Evolutionary conservation across 2,329 filamentous ascomycete species (phyloP), one percentile per base, ranked within the genome.

Genomic region (Ophiostoma ulmi): DNA sequence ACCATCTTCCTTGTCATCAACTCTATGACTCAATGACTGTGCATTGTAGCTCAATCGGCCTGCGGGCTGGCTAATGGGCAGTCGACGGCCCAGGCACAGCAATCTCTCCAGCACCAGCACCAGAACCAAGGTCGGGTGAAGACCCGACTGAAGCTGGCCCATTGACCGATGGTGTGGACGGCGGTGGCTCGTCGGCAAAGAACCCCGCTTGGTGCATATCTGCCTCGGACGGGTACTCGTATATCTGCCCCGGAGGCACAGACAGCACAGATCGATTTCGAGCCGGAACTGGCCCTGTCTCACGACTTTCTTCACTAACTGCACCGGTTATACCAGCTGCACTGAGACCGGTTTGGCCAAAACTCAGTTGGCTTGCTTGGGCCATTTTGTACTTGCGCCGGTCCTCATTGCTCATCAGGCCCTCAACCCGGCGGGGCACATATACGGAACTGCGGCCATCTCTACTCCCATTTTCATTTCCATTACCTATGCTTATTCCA

Each of bases 331-430:
- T 48, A 48, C 44, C 44, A 17, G 44, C 20, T n/a, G n/a, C 52
- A 20, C 8, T n/a, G 35, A 20, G 44, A 20, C 44, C 7, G 17
- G 1, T 48, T 6, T 48, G 44, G 44, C 17, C 17, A 17, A 79
- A 76, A 71, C 77, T 80, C 48, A 80, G 76, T 75, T 85, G 84
- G 70, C 79, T 83, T 61, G 85, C 83, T 76, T 91, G 90, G 1
- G 89, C 88, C 76, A 91, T 85, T 75, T 88, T 85, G 77, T 93
- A 92, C 76, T 92, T 91, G 73, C 85, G 86, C 48, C 88, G 86
- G 76, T 94, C 91, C 77, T 95, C 91, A 7, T 90, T 88, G 73
- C 87, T 87, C 87, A 96, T 91, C 76, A 94, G 87, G 75, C 86
- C 91, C 75, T 94, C 90, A 67, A 93, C 88, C 61, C 87, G 83